phyloP scores from a whole-genome alignment of 371 early-diverging fungal species.

The Mortierella sp. region DNA sequence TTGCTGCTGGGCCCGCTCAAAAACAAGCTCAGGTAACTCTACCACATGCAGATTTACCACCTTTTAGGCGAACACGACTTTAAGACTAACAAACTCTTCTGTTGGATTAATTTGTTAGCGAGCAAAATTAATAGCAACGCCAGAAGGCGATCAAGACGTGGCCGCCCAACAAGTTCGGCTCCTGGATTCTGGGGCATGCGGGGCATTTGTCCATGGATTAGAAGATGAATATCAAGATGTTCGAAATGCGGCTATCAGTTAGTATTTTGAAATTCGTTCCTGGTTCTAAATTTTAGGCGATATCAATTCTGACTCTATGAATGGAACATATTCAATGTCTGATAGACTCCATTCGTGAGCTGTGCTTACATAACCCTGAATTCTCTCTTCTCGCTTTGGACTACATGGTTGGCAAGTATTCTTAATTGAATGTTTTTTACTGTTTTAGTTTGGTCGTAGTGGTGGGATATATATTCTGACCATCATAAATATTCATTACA shows the following conservation, averaged over 20 bases:
- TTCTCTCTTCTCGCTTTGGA: conserved; percentile 77
- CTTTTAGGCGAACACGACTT: no score
- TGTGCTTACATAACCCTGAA: conserved; percentile 72
- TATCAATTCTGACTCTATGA: not conserved
- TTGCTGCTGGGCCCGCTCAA: conserved; percentile 55
- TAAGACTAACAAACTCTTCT: not conserved
- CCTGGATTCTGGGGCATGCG: conserved; percentile 82
- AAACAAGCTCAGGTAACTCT: conserved; percentile 45
- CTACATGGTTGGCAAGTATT: conserved; percentile 76
- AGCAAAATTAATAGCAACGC: conserved; percentile 64
- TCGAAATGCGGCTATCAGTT: conserved; percentile 85
- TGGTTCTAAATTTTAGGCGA: not conserved
- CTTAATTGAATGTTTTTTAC: not conserved
- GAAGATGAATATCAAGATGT: conserved; percentile 94
- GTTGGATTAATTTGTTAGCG: conserved; percentile 18
- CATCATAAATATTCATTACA: conserved; percentile 15
- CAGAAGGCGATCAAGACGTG: conserved; percentile 77
- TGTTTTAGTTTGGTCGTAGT: not conserved
- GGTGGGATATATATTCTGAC: not conserved
- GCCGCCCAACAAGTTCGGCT: conserved; percentile 73
- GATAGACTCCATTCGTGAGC: conserved; percentile 82
- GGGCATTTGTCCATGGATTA: conserved; percentile 93
- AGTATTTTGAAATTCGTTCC: not conserved
- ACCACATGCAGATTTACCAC: no score
- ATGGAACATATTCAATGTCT: not conserved